Conservation (phyloP, 2,329 filamentous ascomycete genomes). For the Colletotrichum costaricense region DNA sequence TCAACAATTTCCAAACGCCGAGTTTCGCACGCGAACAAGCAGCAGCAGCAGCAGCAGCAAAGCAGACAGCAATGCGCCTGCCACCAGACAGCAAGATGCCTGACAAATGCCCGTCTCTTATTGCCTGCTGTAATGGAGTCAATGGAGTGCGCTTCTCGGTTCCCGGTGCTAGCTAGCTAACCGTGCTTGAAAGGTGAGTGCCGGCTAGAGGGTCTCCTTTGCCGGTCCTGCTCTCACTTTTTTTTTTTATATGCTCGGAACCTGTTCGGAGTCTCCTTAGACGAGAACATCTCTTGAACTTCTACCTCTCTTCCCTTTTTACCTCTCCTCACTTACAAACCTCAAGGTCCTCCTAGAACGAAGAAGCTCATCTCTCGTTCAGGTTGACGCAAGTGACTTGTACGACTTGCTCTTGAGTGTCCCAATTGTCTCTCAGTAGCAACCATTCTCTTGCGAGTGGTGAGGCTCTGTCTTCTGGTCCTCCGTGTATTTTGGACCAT, state of each 20-base stretch:
- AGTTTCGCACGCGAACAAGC: constrained; percentile 33
- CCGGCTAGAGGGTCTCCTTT: constrained; percentile 18
- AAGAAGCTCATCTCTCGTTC: constrained; percentile 19
- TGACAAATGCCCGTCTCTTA: neutral
- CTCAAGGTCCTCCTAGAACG: constrained; percentile 24
- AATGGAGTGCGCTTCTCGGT: neutral
- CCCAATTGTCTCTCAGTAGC: constrained; percentile 9
- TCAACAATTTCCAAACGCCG: constrained; percentile 35
- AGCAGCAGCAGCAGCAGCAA: no score
- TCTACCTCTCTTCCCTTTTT: neutral
- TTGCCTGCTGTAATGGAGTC: neutral
- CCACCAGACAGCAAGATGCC: neutral
- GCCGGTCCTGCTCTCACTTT: neutral
- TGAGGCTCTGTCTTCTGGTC: constrained; percentile 19
- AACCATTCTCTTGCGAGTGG: constrained; percentile 29
- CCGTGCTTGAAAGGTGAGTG: neutral
- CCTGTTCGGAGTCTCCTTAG: constrained; percentile 27
- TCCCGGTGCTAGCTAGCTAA: constrained; percentile 11
- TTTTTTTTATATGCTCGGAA: constrained; percentile 32
- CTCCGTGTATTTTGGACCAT: constrained; percentile 20
- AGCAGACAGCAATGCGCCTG: neutral
- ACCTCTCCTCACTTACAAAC: neutral
- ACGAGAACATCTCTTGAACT: neutral
- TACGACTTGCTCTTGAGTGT: constrained; percentile 23
- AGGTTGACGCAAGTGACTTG: constrained; percentile 29